Evolutionary conservation across 2,329 filamentous ascomycete species (phyloP), one percentile per base, ranked within the genome.

Genomic region (Fusarium devonianum): DNA sequence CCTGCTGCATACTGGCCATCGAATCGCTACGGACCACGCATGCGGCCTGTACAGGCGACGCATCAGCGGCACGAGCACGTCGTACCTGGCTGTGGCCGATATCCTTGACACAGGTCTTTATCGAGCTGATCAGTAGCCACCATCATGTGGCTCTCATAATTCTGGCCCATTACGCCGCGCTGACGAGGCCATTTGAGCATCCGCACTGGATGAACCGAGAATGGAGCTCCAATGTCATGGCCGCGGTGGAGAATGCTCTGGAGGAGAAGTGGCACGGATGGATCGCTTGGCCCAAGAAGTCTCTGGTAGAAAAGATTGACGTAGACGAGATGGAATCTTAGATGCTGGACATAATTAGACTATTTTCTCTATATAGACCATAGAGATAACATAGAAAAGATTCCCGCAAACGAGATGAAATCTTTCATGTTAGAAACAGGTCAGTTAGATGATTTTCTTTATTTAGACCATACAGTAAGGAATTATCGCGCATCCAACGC

Each of bases 31-130:
- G 55, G 26, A 58, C 36, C 0, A 58, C 48, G 2, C 34, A 53
- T 19, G 13, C 43, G 1, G 37, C 38, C 4, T 53, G 52, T 21
- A 25, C 18, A 2, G 18, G 9, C 9, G 36, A 39, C 7, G 26
- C 17, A 2, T n/a, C 26, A 7, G 17, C 25, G 8, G 13, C 29
- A 1, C 19, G 18, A 9, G 26, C 55, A 1, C 44, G 39, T 8
- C 48, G 41, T 6, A 53, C 56, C 4, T 58, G 55, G 55, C 18
- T 58, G 11, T 58, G 55, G 55, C 55, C 55, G 2, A 41, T 56
- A 3, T 53, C 52, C 1, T n/a, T 58, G 29, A 56, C 55, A 0
- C 40, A 49, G 12, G n/a, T 49, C 8, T 58, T 56, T 12, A 44
- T 53, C 7, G 52, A 58, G 4, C 41, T 58, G 7, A 44, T 58